Evolutionary conservation across 129 eudicot species (phyloP), one percentile per base, ranked within the genome.

Genomic region (Lonicera japonica): DNA sequence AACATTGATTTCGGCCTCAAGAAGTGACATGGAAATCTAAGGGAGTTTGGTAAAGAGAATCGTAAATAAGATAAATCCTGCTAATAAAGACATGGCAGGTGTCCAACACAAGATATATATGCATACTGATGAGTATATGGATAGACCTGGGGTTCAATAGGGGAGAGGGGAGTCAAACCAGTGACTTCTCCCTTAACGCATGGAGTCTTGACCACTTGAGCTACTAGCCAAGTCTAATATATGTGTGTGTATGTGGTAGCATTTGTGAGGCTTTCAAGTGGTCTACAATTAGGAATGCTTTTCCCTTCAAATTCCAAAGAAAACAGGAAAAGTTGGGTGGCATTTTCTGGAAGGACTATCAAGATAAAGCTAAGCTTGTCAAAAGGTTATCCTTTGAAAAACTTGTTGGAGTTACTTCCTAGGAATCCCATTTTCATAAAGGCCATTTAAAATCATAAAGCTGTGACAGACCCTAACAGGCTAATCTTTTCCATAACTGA

Each of bases 1-100:
- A 40, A 87, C 80, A 60, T 73, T 70, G 50, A 90, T 70, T 75
- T 87, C 86, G 17, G 77, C 85, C 66, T 65, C 82, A 43, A 71
- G 67, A 39, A 90, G 83, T 66, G 70, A 77, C 71, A 68, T 67
- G 70, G 73, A 70, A 55, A 88, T 68, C 94, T 88, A 60, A 61
- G 39, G 61, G 53, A 58, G 46, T 17, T n/a, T n/a, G n/a, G 67
- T 25, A 40, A 56, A 50, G 17, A 15, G 24, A 61, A 54, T 25
- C 65, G 23, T 56, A 7, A 56, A n/a, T 25, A 64, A 73, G 10
- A 46, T 29, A 48, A 57, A 5, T 25, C 36, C 19, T 34, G 21
- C 22, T 15, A 38, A 16, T 56, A 60, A 18, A 61, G 57, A 61
- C 18, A 25, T 11, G 58, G 18, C 9, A 50, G 6, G 16, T 15